These are phyloP conservation scores for Trypanosoma grayi DNA, from an alignment of 208 protist species.

Conservation along the genomic window DNA sequence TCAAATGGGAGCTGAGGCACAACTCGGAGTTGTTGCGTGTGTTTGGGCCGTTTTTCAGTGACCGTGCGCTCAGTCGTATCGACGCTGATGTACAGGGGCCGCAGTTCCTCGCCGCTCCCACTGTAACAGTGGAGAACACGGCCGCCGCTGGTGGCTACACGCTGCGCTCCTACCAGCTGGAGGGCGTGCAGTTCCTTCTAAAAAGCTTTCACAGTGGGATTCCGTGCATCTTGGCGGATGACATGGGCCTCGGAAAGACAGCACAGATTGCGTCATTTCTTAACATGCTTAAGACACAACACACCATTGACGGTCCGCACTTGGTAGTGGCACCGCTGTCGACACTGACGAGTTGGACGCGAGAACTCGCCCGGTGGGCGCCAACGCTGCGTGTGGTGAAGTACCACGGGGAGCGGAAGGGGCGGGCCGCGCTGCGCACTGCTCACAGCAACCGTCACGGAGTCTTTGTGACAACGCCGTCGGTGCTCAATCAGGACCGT, in stretches of 20 bases:
- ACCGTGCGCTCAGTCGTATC: conserved; percentile 47
- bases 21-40: conserved; percentile 38
- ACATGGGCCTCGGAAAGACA: conserved; percentile 99
- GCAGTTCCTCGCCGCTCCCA: conserved; percentile 41
- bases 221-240: conserved; percentile 93
- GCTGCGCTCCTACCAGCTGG: conserved; percentile 94
- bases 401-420: conserved; percentile 84
- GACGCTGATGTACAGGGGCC: conserved; percentile 18
- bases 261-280: conserved; percentile 93
- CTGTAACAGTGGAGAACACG: conserved; percentile 24
- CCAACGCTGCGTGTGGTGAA: conserved; percentile 90
- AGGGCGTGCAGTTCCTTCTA: conserved; percentile 95
- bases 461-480: conserved; percentile 96
- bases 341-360: conserved; percentile 93
- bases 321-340: conserved; percentile 95
- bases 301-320: conserved; percentile 91
- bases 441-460: conserved; percentile 61
- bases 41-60: conserved; percentile 79
- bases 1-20: conserved; percentile 56
- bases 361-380: conserved; percentile 88
- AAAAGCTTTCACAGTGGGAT: conserved; percentile 80
- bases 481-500: conserved; percentile 84
- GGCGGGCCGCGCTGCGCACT: conserved; percentile 31
- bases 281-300: conserved; percentile 61
- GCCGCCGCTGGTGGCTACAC: conserved; percentile 43